Evolutionary conservation across 148 eudicot species (phyloP).

Genomic region (Spergularia bocconei): DNA sequence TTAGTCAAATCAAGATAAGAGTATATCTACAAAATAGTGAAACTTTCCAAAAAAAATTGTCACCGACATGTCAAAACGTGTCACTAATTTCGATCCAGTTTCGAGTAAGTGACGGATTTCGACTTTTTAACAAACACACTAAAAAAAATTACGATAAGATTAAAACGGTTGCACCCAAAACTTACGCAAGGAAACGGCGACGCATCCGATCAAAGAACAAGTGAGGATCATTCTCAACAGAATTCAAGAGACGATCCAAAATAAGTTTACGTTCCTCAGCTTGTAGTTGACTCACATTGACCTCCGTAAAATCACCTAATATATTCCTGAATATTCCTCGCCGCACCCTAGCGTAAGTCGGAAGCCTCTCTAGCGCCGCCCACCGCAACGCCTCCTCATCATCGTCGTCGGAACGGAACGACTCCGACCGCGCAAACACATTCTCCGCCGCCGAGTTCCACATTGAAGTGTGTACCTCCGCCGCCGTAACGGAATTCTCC

Average conservation of each 20-base stretch:
- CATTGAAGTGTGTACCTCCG: conserved; percentile 27
- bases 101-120: too few species aligned
- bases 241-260: conserved; percentile 59
- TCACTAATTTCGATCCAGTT: too few species aligned
- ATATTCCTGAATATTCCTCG: conserved; percentile 59
- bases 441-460: conserved; percentile 85
- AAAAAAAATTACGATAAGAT: too few species aligned
- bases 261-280: conserved; percentile 60
- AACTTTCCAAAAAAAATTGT: too few species aligned
- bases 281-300: conserved; percentile 53
- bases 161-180: too few species aligned
- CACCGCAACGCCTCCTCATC: conserved; percentile 89
- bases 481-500: not conserved
- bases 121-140: too few species aligned
- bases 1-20: too few species aligned
- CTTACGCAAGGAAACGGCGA: conserved; percentile 71
- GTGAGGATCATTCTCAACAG: conserved; percentile 64
- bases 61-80: too few species aligned
- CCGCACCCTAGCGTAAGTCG: conserved; percentile 74
- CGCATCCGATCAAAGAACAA: conserved; percentile 70
- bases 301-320: conserved; percentile 60
- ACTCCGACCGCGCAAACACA: conserved; percentile 57
- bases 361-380: conserved; percentile 93
- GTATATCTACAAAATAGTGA: too few species aligned
- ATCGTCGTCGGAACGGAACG: conserved; percentile 60